phyloP scores from a whole-genome alignment of 352 stramenopile species.

The Pythium scleroteichum region DNA sequence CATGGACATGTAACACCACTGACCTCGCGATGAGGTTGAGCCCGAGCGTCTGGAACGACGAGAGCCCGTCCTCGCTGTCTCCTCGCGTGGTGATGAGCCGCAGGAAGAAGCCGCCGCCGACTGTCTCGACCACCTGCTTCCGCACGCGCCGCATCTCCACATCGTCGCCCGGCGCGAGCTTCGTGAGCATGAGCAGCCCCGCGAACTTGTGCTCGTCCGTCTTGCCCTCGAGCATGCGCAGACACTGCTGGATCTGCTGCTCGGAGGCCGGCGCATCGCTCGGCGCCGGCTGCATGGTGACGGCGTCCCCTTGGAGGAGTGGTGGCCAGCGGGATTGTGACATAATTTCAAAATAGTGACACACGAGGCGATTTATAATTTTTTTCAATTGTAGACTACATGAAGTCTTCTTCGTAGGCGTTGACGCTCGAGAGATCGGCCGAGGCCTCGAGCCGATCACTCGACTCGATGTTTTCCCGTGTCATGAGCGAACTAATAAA shows the following conservation, averaged over 20 bases:
- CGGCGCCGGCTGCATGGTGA: neutral
- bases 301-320: neutral
- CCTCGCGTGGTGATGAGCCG: slow-evolving; percentile 77
- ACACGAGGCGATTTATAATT: neutral
- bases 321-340: slow-evolving; percentile 6
- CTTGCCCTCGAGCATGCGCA: slow-evolving; percentile 66
- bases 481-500: slow-evolving; percentile 66
- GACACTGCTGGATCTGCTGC: slow-evolving; percentile 43
- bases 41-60: slow-evolving; percentile 72
- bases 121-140: slow-evolving; percentile 54
- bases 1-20: no score
- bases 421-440: slow-evolving; percentile 67
- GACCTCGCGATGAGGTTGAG: slow-evolving; percentile 80
- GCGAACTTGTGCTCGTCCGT: slow-evolving; percentile 89
- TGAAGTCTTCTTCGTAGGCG: slow-evolving; percentile 81
- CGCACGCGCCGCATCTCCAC: slow-evolving; percentile 53
- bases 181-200: slow-evolving; percentile 85
- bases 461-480: slow-evolving; percentile 63
- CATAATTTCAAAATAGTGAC: slow-evolving; percentile 5
- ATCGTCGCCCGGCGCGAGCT: slow-evolving; percentile 50
- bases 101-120: slow-evolving; percentile 74
- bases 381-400: slow-evolving; percentile 33
- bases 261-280: slow-evolving; percentile 1
- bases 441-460: slow-evolving; percentile 41
- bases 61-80: slow-evolving; percentile 51